phyloP scores from a whole-genome alignment of 2,329 filamentous ascomycete species.

The Trichophyton mentagrophytes region DNA sequence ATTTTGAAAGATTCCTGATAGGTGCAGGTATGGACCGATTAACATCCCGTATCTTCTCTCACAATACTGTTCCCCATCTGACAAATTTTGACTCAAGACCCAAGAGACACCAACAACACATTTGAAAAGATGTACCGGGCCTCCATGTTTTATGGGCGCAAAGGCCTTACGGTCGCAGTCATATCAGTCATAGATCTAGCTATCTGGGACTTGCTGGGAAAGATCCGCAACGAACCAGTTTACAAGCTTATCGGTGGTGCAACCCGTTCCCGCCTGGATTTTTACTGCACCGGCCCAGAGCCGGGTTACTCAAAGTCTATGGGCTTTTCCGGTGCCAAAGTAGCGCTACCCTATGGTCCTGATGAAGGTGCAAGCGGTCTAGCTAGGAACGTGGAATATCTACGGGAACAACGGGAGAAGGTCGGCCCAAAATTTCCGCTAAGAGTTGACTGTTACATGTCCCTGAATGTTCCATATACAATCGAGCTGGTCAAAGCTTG shows the following conservation, averaged over 20 bases:
- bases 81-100: conserved; percentile 42
- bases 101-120: conserved; percentile 76
- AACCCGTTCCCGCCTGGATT: conserved; percentile 70
- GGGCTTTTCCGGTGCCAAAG: conserved; percentile 85
- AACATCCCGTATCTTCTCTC: not conserved
- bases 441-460: conserved; percentile 97
- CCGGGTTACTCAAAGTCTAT: conserved; percentile 66
- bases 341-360: conserved; percentile 77
- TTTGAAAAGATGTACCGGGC: conserved; percentile 96
- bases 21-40: conserved; percentile 46
- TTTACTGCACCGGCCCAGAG: conserved; percentile 90
- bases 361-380: conserved; percentile 73
- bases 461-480: conserved; percentile 79
- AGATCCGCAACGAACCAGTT: conserved; percentile 82
- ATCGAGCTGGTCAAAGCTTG: conserved; percentile 80
- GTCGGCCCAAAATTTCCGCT: conserved; percentile 85
- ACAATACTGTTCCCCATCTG: not conserved
- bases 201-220: conserved; percentile 82
- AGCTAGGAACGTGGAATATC: conserved; percentile 79
- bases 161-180: conserved; percentile 76
- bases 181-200: conserved; percentile 92
- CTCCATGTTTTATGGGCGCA: conserved; percentile 93
- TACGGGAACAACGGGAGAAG: conserved; percentile 68
- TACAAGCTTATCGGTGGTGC: conserved; percentile 89
- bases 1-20: conserved; percentile 84